phyloP scores from a whole-genome alignment of 306 rosid species.

The Arachis stenosperma region DNA sequence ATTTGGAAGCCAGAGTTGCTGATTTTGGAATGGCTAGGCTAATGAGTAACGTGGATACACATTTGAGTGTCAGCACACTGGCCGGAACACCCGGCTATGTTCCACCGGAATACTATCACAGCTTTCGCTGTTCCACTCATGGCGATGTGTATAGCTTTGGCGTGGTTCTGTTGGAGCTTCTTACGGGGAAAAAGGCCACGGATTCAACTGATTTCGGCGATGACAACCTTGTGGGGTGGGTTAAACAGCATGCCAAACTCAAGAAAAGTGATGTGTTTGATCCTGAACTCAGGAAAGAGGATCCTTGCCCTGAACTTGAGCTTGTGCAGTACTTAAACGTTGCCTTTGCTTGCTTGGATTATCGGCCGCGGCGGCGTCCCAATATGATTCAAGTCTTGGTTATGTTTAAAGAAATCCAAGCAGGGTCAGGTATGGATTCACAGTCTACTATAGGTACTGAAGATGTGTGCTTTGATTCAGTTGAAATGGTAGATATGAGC shows the following conservation, averaged over 20 bases:
- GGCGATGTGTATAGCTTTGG: constrained; percentile 98
- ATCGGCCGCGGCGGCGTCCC: constrained; percentile 76
- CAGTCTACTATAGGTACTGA: constrained; percentile 72
- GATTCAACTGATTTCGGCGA: constrained; percentile 93
- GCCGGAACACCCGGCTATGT: constrained; percentile 98
- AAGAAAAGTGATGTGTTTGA: constrained; percentile 81
- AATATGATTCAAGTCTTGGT: constrained; percentile 92
- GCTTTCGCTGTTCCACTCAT: constrained; percentile 86
- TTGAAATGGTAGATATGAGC: constrained; percentile 88
- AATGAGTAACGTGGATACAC: constrained; percentile 95
- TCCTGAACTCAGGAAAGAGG: constrained; percentile 85
- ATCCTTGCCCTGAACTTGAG: constrained; percentile 72
- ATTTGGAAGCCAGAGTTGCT: constrained; percentile 90
- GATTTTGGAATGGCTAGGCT: constrained; percentile 99
- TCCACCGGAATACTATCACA: constrained; percentile 97
- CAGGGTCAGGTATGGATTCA: constrained; percentile 87
- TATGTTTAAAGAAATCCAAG: constrained; percentile 91
- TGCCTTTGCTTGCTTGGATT: constrained; percentile 88
- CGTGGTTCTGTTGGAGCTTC: constrained; percentile 88
- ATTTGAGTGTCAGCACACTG: constrained; percentile 92
- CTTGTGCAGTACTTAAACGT: constrained; percentile 86
- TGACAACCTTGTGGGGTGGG: constrained; percentile 99
- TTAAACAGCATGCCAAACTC: constrained; percentile 84
- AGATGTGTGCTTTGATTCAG: constrained; percentile 55
- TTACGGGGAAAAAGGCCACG: constrained; percentile 87